Evolutionary conservation across 1,284 basidiomycete genomes (phyloP).

Genomic region (Tilletia indica): DNA sequence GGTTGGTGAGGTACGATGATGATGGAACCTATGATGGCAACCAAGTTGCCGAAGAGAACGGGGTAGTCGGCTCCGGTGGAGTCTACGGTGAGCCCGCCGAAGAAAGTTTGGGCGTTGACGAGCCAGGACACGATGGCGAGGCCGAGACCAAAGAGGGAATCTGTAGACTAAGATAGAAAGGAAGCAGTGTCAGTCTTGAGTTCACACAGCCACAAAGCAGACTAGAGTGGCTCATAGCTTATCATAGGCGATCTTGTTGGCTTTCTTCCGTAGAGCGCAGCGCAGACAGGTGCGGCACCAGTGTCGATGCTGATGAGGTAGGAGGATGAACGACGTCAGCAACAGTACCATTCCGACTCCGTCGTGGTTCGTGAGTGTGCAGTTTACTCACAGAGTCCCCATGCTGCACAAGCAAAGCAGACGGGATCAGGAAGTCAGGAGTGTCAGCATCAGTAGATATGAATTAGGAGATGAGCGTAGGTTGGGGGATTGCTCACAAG

Average conservation of each 20-base stretch:
- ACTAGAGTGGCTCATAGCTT: not conserved
- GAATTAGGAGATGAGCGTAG: no score
- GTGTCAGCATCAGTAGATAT: no score
- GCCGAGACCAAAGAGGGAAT: conserved; percentile 69
- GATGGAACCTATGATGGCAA: no score
- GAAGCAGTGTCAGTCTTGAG: conserved; percentile 17
- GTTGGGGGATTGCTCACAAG: no score
- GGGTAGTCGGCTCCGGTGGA: no score
- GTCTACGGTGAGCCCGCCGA: conserved; percentile 71
- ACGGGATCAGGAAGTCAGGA: not conserved
- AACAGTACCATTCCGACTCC: not conserved
- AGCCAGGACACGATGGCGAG: conserved; percentile 78
- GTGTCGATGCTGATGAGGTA: conserved; percentile 66
- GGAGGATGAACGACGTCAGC: not conserved
- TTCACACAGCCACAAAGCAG: no score
- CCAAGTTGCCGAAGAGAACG: no score
- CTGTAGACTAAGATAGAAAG: conserved; percentile 62
- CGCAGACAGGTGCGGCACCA: conserved; percentile 79
- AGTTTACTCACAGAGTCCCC: not conserved
- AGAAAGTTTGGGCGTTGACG: conserved; percentile 71
- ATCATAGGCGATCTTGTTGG: conserved; percentile 32
- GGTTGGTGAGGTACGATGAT: no score
- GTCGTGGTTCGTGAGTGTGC: no score
- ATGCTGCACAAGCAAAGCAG: not conserved
- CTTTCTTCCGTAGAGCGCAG: conserved; percentile 60